Conservation (phyloP, 495 filamentous ascomycete genomes). For the Neurospora discreta region DNA sequence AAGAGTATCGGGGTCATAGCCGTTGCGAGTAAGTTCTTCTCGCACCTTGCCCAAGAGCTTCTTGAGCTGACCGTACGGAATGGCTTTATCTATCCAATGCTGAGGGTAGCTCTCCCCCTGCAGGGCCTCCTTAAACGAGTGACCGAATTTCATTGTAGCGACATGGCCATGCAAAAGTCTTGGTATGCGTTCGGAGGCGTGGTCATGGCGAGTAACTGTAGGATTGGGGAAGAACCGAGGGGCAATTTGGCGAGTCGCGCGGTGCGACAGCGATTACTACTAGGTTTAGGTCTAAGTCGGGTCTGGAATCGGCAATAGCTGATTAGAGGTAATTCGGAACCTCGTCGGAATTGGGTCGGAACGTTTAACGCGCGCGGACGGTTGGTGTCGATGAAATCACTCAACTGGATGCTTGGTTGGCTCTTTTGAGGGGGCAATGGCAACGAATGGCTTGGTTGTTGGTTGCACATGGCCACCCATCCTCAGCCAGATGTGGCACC, state of each 20-base stretch:
- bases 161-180: conserved; percentile 10
- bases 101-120: conserved; percentile 46
- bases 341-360: neutral
- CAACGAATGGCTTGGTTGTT: neutral
- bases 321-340: neutral
- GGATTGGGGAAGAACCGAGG: neutral
- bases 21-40: conserved; percentile 46
- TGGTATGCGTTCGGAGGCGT: conserved; percentile 7
- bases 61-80: conserved; percentile 63
- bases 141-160: conserved; percentile 62
- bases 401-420: neutral
- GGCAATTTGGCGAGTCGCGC: neutral
- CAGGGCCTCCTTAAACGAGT: conserved; percentile 49
- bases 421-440: neutral
- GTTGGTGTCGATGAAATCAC: neutral
- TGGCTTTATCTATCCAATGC: conserved; percentile 58
- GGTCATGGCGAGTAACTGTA: conserved; percentile 16
- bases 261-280: neutral
- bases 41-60: conserved; percentile 62
- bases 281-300: neutral
- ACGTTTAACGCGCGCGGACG: neutral
- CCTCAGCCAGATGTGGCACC: neutral
- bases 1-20: conserved; percentile 51
- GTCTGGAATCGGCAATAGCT: neutral
- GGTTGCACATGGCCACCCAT: neutral